These are phyloP conservation scores for Viola pubescens DNA, from an alignment of 441 rosid species.

Conservation along the genomic window DNA sequence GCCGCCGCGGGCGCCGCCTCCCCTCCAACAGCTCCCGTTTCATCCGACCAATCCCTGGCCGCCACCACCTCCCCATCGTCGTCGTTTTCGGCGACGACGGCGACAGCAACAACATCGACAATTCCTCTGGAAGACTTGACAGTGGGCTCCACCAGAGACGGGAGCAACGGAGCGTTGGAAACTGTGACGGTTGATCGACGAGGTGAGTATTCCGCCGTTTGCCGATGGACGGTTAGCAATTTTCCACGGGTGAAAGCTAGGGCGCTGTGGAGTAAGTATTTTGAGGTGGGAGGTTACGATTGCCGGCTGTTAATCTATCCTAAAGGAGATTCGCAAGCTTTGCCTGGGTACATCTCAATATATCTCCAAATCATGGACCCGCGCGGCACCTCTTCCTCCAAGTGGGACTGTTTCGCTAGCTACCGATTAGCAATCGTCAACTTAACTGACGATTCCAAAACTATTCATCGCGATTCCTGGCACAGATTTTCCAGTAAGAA, in stretches of 20 bases:
- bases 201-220: slow-evolving; percentile 77
- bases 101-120: slow-evolving; percentile 3
- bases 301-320: slow-evolving; percentile 93
- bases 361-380: slow-evolving; percentile 99
- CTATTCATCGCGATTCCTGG: slow-evolving; percentile 96
- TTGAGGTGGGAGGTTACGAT: slow-evolving; percentile 98
- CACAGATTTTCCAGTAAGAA: slow-evolving; percentile 90
- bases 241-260: slow-evolving; percentile 80
- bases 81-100: slow-evolving; percentile 20
- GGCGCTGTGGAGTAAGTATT: slow-evolving; percentile 95
- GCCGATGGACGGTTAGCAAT: slow-evolving; percentile 84
- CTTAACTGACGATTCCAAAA: slow-evolving; percentile 68
- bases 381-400: slow-evolving; percentile 69
- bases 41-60: slow-evolving; percentile 38
- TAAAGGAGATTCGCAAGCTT: slow-evolving; percentile 92
- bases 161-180: slow-evolving; percentile 74
- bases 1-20: slow-evolving; percentile 7
- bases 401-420: slow-evolving; percentile 99
- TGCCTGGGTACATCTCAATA: slow-evolving; percentile 89
- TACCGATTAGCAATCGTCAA: slow-evolving; percentile 83
- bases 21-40: slow-evolving; percentile 9
- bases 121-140: slow-evolving; percentile 33
- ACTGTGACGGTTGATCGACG: slow-evolving; percentile 76
- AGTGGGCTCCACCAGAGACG: slow-evolving; percentile 49
- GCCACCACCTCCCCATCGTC: slow-evolving; percentile 30